Base-by-base conservation (phyloP, 176 grass and related monocot genomes). In the Oryza nivara region DNA sequence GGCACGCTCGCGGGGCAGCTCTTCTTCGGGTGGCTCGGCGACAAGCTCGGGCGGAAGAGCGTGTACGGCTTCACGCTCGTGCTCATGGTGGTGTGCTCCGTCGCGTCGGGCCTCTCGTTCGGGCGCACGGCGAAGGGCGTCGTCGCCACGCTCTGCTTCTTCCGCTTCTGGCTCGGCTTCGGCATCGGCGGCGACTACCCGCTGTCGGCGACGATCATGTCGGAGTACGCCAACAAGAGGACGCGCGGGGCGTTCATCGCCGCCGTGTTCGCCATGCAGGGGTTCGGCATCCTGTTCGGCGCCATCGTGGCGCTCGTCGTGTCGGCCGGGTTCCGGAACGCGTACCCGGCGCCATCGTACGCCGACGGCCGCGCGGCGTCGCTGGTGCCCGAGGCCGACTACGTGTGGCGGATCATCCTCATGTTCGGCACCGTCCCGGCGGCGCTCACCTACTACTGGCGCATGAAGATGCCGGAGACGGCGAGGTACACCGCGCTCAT, bases 381-480 rank as follows among this genome's bases (percentile, higher is more conserved):
- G 3, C 78, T 78, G 1, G 76, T 70, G 4, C 49, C 88, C 2
- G 64, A 89, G 44, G 91, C 91, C 4, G 94, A 96, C 77, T 91
- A 58, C 66, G 77, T 89, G 9, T 93, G 94, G 94, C 83, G 91
- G 10, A 64, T 91, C 72, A 91, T 96, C 77, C 77, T 96, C 73
- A 93, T 93, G 88, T 76, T 93, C 30, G 94, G 94, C 70, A 43
- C 91, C 13, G 0, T 89, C 7, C 94, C 94, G 7, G 88, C 94
- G 5, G 70, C 66, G 34, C 49, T 93, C 65, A 96, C 94, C 56
- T 96, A 88, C 86, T 96, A 96, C 86, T 93, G 91, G 91, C 84
- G 94, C 9, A 89, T 88, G 88, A 84, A 89, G 86, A 96, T 96
- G 94, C 94, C 91, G 1, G 94, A 96, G 83, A 96, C 94, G 12